Conservation (phyloP, 495 filamentous ascomycete genomes). For the Tuber indicum region DNA sequence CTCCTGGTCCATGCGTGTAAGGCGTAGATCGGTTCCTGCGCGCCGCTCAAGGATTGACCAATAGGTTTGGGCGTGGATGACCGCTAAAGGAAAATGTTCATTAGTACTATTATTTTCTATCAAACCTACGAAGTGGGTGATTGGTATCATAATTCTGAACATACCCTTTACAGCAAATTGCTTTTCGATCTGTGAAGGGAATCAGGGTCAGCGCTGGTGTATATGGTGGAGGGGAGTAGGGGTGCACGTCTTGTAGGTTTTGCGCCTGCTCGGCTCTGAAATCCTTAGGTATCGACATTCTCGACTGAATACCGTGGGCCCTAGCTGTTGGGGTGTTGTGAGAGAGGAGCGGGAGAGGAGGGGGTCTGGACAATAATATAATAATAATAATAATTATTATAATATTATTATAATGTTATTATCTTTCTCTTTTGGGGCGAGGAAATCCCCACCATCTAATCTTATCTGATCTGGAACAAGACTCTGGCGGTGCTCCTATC, state of each 20-base stretch:
- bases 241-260: constrained; percentile 69
- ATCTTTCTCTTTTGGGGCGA: not conserved
- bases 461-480: constrained; percentile 21
- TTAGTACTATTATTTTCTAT: constrained; percentile 81
- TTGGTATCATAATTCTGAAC: constrained; percentile 20
- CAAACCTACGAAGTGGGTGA: constrained; percentile 46
- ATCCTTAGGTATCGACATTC: constrained; percentile 48
- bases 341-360: not conserved
- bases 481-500: not conserved
- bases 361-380: not conserved
- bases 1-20: constrained; percentile 91
- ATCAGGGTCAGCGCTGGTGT: not conserved
- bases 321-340: not conserved
- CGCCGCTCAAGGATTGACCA: constrained; percentile 91
- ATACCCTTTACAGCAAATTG: constrained; percentile 96
- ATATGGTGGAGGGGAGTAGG: not conserved
- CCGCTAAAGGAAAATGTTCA: constrained; percentile 50
- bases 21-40: constrained; percentile 71
- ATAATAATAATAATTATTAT: too few relatives aligned
- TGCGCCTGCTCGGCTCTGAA: constrained; percentile 64
- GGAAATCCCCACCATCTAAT: constrained; percentile 34
- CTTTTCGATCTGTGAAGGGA: constrained; percentile 75
- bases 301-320: not conserved
- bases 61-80: constrained; percentile 93
- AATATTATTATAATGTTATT: too few relatives aligned